Percentiles rank a stretch among this genome's conserved stretches.
Evolutionary conservation across 1,284 basidiomycete genomes (phyloP).

Genomic region (Tilletia caries): DNA sequence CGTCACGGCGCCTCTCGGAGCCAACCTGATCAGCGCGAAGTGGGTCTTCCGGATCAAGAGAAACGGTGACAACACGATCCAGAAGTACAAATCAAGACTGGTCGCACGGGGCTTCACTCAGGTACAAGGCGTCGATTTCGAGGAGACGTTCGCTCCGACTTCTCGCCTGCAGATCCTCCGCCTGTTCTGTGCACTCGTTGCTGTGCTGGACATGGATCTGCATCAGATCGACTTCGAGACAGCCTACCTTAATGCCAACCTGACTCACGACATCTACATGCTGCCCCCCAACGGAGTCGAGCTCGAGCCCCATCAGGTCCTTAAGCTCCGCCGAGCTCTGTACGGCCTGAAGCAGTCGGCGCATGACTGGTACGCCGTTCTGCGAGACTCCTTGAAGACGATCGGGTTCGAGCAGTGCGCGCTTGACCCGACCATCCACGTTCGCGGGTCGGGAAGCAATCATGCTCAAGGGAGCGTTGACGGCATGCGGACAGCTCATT

Average conservation of each 20-base stretch:
- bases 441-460: not conserved
- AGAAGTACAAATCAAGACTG: slow-evolving; percentile 54
- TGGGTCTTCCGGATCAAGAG: slow-evolving; percentile 56
- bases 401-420: not conserved
- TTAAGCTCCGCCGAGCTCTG: not conserved
- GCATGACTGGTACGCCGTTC: not conserved
- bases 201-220: slow-evolving; percentile 49
- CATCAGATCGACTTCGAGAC: slow-evolving; percentile 55
- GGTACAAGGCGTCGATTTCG: slow-evolving; percentile 56
- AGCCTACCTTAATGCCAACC: slow-evolving; percentile 52
- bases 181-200: slow-evolving; percentile 54
- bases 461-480: not conserved
- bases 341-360: not conserved
- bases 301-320: not conserved
- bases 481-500: not conserved
- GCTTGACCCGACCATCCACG: not conserved
- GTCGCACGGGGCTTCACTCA: slow-evolving; percentile 59
- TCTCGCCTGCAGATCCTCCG: slow-evolving; percentile 53
- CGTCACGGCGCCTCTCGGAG: slow-evolving; percentile 29
- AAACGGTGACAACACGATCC: slow-evolving; percentile 47
- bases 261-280: slow-evolving; percentile 57
- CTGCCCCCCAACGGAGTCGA: slow-evolving; percentile 45
- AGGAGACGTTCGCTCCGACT: slow-evolving; percentile 56
- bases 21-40: slow-evolving; percentile 46
- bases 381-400: not conserved